Conservation (phyloP, 352 stramenopile genomes). For the Globisporangium apiculatum region DNA sequence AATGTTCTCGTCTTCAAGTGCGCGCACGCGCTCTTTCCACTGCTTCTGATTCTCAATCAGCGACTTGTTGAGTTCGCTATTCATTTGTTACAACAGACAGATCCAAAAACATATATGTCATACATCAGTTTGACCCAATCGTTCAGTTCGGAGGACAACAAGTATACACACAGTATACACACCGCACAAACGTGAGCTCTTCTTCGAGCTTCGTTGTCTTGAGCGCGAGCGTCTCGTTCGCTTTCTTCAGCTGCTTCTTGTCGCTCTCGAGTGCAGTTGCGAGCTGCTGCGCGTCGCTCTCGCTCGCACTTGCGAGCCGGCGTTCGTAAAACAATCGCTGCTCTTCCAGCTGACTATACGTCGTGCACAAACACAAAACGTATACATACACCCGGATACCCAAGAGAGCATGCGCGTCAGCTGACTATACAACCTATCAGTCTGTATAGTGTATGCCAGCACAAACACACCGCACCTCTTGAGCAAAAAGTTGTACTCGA, state of each 20-base stretch:
- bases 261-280: constrained; percentile 63
- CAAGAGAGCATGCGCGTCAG: no score
- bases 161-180: neutral
- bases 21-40: constrained; percentile 75
- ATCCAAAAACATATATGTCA: neutral
- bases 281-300: constrained; percentile 46
- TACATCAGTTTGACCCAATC: neutral
- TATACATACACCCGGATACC: neutral
- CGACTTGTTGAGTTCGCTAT: constrained; percentile 81
- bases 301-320: constrained; percentile 46
- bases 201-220: constrained; percentile 78
- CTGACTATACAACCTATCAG: neutral
- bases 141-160: neutral
- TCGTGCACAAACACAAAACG: neutral
- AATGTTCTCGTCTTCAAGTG: constrained; percentile 61
- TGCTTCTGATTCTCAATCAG: constrained; percentile 86
- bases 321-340: constrained; percentile 93
- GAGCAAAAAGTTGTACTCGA: constrained; percentile 95
- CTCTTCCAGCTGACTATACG: constrained; percentile 89
- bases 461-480: constrained; percentile 57
- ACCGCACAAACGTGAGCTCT: constrained; percentile 78
- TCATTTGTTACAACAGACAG: no score
- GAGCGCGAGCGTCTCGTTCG: constrained; percentile 49
- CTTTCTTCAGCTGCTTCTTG: constrained; percentile 75
- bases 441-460: neutral